Base-by-base conservation (phyloP, 108 stramenopile species). In the Cafeteria roenbergensis region DNA sequence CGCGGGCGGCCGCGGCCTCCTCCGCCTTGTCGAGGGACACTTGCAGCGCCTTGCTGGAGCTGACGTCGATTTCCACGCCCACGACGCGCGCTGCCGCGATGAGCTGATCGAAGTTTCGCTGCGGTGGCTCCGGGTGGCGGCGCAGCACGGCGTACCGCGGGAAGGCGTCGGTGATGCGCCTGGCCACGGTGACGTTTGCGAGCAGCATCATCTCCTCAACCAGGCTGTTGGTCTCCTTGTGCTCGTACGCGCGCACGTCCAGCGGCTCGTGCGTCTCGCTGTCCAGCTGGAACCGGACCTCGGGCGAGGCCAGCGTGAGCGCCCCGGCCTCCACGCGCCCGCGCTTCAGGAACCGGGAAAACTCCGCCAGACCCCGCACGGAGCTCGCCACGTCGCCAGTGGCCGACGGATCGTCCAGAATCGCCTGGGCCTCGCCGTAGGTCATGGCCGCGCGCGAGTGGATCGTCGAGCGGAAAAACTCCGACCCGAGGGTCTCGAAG, bases 121-220 rank as follows among this genome's bases (percentile, higher is more conserved):
- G 78, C 52, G 92, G 90, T 17, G 97, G 97, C 17, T 90, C 78
- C 22, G 93, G 93, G 70, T 99, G 97, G 12, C 94, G 88, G 35
- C 97, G 91, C 33, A 99, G 76, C 21, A 96, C 79, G 12, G 90
- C 86, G 17, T 93, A 72, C 0, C 89, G 88, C 3, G 94, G 94
- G 65, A 85, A 95, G 51, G 86, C 82, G 25, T 90, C 69, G 0
- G 90, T 75, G 33, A 93, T 93, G 51, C 89, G 89, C 70, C 93
- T 93, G 14, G 89, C 80, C 12, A 99, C 97, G 14, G 92, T 90
- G 51, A 99, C 93, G 71, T 99, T 99, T 26, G 95, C 97, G 37
- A 96, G 68, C 26, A 99, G 81, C 97, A 99, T 99, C 68, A 96
- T 95, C 71, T 99, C 97, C 71, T 97, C 95, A 14, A 99, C 95